These are phyloP conservation scores for Crithidia expoeki DNA, from an alignment of 208 protist species.

Conservation along the genomic window DNA sequence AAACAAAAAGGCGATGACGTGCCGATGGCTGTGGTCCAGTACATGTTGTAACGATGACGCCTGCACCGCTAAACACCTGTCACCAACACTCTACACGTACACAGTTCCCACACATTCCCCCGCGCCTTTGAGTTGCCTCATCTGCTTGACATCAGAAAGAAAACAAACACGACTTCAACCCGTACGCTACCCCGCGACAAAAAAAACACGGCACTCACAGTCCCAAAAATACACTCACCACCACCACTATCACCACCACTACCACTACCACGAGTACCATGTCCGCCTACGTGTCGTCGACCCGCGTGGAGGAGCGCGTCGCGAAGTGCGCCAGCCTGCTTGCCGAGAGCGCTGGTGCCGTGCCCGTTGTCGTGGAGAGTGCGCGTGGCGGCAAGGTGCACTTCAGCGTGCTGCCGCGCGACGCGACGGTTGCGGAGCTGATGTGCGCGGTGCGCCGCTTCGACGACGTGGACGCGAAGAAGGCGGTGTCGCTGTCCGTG, in stretches of 20 bases:
- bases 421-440: constrained; percentile 33
- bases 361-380: no score
- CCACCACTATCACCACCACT: background rate
- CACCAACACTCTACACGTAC: no score
- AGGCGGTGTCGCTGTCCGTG: constrained; percentile 22
- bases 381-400: no score
- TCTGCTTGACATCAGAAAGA: no score
- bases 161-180: background rate
- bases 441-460: constrained; percentile 22
- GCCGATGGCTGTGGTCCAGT: no score
- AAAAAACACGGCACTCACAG: background rate
- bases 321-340: constrained; percentile 11
- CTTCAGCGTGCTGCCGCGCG: constrained; percentile 32
- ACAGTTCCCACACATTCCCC: no score
- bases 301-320: constrained; percentile 7
- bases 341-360: background rate
- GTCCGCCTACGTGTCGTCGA: constrained; percentile 14
- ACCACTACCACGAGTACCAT: background rate
- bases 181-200: background rate
- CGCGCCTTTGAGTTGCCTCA: no score
- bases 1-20: no score
- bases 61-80: no score
- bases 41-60: no score
- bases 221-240: background rate
- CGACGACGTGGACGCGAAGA: constrained; percentile 12